Base-by-base conservation (phyloP, 2,329 filamentous ascomycete genomes). In the Fusarium poae region DNA sequence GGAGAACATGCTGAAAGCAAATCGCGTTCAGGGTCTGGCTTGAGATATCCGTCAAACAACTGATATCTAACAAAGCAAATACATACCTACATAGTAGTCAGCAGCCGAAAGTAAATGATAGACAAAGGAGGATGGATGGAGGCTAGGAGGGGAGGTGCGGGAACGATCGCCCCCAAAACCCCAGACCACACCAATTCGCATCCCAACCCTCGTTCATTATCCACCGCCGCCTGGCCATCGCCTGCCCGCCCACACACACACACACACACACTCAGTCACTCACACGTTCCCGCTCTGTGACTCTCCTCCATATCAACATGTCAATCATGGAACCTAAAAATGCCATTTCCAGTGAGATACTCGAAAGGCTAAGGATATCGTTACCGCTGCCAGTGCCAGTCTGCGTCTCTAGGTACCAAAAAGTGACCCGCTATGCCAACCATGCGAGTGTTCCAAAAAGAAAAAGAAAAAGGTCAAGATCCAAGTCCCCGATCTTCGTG, bases 91-190 rank as follows among this genome's bases (percentile, higher is more conserved):
- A n/a, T n/a, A 23, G 39, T n/a, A 43, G 43, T 46, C 56, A 43
- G 34, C 20, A 61, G 34, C 44, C 51, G 37, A 46, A 60, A 32
- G 37, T 25, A 51, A 43, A 42, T 50, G 48, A 29, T 44, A 42
- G 37, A 57, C 35, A 39, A 39, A 39, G 35, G 2, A 39, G 35
- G 66, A 42, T 44, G 53, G 49, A 64, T 68, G 35, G 20, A 42
- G n/a, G n/a, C 25, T 29, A 52, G 30, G 50, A 30, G 50, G 62
- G 73, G 74, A 76, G 75, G 75, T 77, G 75, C 75, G 75, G 75
- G 75, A 77, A 61, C 74, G 75, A 77, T 77, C 74, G 74, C 68
- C 73, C 51, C 72, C 72, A 65, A 72, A 70, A 74, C 72, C 72
- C 74, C 71, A 69, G 72, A 75, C 68, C 53, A 71, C 70, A 72